phyloP scores from a whole-genome alignment of 2,329 filamentous ascomycete species.

The Cytospora mali region DNA sequence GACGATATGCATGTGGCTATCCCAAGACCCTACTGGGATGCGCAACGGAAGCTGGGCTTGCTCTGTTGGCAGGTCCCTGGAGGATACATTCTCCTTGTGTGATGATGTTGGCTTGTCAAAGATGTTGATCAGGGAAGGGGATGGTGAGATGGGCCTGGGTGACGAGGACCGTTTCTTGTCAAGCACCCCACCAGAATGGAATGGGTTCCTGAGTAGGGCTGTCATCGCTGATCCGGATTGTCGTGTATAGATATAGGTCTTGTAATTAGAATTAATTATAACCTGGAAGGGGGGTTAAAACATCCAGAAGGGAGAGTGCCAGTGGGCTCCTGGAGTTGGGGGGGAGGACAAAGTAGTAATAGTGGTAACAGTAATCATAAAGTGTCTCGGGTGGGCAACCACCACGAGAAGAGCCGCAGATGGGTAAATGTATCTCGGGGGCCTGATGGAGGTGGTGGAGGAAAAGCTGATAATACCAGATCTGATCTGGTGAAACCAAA shows the following conservation, averaged over 20 bases:
- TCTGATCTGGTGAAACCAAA: neutral
- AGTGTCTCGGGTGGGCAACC: neutral
- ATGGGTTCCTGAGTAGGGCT: conserved; percentile 22
- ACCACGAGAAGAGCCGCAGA: neutral
- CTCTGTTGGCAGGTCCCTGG: neutral
- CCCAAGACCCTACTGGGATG: conserved; percentile 35
- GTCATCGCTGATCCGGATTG: conserved; percentile 17
- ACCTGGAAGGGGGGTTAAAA: neutral
- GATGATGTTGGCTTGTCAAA: conserved; percentile 19
- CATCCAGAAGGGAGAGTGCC: neutral
- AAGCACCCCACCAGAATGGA: conserved; percentile 14
- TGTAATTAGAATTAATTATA: neutral
- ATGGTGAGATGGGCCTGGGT: conserved; percentile 1
- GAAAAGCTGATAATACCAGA: neutral
- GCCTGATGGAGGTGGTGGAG: neutral
- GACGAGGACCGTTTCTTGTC: conserved; percentile 17
- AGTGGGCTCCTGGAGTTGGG: neutral
- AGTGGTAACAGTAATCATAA: neutral
- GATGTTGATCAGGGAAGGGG: conserved; percentile 13
- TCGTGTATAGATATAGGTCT: neutral
- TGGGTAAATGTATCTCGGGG: neutral
- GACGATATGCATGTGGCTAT: conserved; percentile 36
- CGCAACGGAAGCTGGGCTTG: neutral
- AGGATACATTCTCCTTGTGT: conserved; percentile 18
- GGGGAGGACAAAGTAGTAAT: neutral